Percentiles rank a stretch among this genome's conserved stretches.
These are phyloP conservation scores for Cryphonectria japonica DNA, from an alignment of 2,329 filamentous ascomycete species.

Conservation along the genomic window DNA sequence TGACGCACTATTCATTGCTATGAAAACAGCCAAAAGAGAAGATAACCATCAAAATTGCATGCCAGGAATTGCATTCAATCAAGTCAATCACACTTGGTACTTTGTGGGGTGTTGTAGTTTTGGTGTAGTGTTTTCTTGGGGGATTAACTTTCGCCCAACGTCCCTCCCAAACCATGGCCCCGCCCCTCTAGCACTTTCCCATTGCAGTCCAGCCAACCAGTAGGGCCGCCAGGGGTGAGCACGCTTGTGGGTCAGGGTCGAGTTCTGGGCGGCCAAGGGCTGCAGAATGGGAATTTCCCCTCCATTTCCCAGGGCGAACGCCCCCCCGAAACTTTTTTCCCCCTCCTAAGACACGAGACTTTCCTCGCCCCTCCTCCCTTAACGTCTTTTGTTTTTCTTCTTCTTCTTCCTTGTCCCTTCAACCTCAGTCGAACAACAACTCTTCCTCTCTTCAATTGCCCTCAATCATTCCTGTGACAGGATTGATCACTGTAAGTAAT, in stretches of 20 bases:
- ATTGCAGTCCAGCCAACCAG: not conserved
- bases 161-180: not conserved
- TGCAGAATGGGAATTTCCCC: not conserved
- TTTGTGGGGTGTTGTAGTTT: too few species aligned
- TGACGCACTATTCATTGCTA: too few species aligned
- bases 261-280: not conserved
- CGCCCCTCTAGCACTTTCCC: not conserved
- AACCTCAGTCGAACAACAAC: slow-evolving; percentile 27
- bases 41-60: too few species aligned
- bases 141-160: not conserved
- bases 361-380: slow-evolving; percentile 34
- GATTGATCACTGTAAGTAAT: slow-evolving; percentile 2
- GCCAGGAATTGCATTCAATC: too few species aligned
- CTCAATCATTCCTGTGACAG: not conserved
- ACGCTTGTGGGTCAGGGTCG: slow-evolving; percentile 8
- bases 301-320: not conserved
- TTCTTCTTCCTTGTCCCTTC: slow-evolving; percentile 34
- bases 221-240: slow-evolving; percentile 6
- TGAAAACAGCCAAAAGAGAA: too few species aligned
- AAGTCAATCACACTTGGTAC: too few species aligned
- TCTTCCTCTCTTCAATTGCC: slow-evolving; percentile 27
- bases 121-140: too few species aligned
- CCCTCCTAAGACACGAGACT: slow-evolving; percentile 9
- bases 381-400: slow-evolving; percentile 14
- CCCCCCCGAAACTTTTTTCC: slow-evolving; percentile 28